Evolutionary conservation across 2,329 filamentous ascomycete species (phyloP), one percentile per base, ranked within the genome.

Genomic region (Pseudocercospora cruenta): DNA sequence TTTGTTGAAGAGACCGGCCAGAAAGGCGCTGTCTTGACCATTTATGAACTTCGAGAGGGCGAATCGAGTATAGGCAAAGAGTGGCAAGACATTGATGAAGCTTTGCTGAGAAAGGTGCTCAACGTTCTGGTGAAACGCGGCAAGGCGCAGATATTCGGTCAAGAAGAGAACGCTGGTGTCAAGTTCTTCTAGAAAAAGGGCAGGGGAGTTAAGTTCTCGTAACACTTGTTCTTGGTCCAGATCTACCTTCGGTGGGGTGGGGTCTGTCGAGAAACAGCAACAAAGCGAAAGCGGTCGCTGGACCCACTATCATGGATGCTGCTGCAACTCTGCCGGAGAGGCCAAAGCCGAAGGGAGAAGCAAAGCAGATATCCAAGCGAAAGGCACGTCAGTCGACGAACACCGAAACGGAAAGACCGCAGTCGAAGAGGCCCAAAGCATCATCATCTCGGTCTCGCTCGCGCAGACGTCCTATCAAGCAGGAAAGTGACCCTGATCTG

Each of bases 131-230:
- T 96, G 39, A 97, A 96, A 84, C 87, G 90, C 69, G 93, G 93
- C 72, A 96, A 91, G 81, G 94, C 94, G 14, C 94, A 98, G 79
- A 88, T 98, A 26, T 98, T 99, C 81, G 94, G 94, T 36, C 87
- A 88, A 62, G 93, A 94, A 74, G 93, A 94, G 77, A 91, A 92
- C 67, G 88, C 91, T 75, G 95, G 95, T 74, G 93, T 98, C 70
- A 99, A 99, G 82, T 98, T 99, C 82, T 98, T 98, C 78, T 97
- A 89, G 43, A 33, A 47, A 26, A 51, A 47, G 21, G 47, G 33
- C n/a, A 21, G 12, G 12, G 36, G 26, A 2, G 22, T 33, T n/a
- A 31, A 39, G 21, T 36, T 19, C 21, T 53, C 24, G 12, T 12
- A 24, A 21, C 9, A 51, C n/a, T 22, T 26, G 9, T 51, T 24